Conservation (phyloP, 495 filamentous ascomycete genomes). For the Apiosordaria backusii region DNA sequence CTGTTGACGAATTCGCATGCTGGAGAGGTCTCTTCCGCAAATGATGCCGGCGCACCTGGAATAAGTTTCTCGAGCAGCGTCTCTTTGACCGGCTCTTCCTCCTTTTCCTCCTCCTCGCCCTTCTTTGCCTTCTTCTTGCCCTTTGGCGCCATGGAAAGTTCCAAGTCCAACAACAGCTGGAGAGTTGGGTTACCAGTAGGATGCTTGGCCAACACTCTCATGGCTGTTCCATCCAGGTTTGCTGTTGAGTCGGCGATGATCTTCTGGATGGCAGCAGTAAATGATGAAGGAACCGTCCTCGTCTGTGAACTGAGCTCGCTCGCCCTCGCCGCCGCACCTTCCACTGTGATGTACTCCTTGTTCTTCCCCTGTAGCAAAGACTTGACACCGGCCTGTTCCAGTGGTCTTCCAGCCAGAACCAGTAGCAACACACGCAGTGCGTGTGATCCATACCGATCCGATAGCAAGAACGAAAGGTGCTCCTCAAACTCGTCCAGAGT, state of each 20-base stretch:
- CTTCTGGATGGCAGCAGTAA: conserved; percentile 69
- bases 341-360: conserved; percentile 73
- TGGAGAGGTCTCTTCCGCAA: conserved; percentile 39
- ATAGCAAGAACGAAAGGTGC: conserved; percentile 77
- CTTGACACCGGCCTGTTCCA: conserved; percentile 59
- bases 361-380: conserved; percentile 79
- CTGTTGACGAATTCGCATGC: conserved; percentile 69
- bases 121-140: conserved; percentile 45
- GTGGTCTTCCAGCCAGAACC: conserved; percentile 76
- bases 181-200: conserved; percentile 85
- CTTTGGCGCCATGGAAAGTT: conserved; percentile 66
- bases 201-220: conserved; percentile 79
- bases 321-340: conserved; percentile 33
- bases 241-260: conserved; percentile 70
- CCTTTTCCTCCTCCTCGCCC: conserved; percentile 24
- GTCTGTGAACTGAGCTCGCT: conserved; percentile 34
- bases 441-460: conserved; percentile 88
- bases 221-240: conserved; percentile 64
- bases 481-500: conserved; percentile 80
- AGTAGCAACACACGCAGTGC: conserved; percentile 79
- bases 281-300: conserved; percentile 71
- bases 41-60: conserved; percentile 42
- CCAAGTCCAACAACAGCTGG: conserved; percentile 80
- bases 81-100: conserved; percentile 2
- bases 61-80: conserved; percentile 42